Evolutionary conservation across 306 rosid genomes (phyloP).

Genomic region (Amphicarpaea edgeworthii): DNA sequence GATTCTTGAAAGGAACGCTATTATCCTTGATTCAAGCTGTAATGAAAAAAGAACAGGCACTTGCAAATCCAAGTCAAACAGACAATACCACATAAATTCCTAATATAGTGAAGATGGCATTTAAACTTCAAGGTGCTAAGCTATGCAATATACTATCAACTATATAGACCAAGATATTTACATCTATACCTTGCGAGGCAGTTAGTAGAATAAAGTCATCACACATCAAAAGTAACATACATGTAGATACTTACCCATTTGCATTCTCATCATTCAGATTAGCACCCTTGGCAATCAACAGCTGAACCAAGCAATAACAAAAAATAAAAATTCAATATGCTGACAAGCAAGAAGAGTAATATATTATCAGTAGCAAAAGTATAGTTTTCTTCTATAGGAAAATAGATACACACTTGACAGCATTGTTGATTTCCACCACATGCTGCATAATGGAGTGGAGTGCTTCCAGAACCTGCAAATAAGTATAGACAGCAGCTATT

Average conservation of each 20-base stretch:
- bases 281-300: slow-evolving; percentile 85
- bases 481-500: slow-evolving; percentile 36
- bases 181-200: background rate
- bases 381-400: slow-evolving; percentile 15
- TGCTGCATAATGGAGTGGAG: slow-evolving; percentile 96
- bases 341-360: slow-evolving; percentile 32
- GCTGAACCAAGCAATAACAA: slow-evolving; percentile 60
- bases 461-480: slow-evolving; percentile 90
- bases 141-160: background rate
- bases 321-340: slow-evolving; percentile 41
- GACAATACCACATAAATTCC: slow-evolving; percentile 1
- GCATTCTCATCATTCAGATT: slow-evolving; percentile 78
- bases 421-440: slow-evolving; percentile 98
- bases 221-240: slow-evolving; percentile 38
- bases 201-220: slow-evolving; percentile 25
- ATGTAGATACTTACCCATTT: slow-evolving; percentile 69
- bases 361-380: slow-evolving; percentile 7
- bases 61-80: background rate
- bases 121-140: background rate
- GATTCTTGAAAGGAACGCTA: slow-evolving; percentile 16
- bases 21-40: background rate
- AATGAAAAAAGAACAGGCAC: background rate
- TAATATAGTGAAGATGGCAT: background rate
- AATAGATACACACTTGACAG: slow-evolving; percentile 71
- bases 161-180: too few relatives aligned